Percentiles rank a stretch among this genome's conserved stretches.
phyloP scores from a whole-genome alignment of 768 basidiomycete species.

The Boletus subparvulus region DNA sequence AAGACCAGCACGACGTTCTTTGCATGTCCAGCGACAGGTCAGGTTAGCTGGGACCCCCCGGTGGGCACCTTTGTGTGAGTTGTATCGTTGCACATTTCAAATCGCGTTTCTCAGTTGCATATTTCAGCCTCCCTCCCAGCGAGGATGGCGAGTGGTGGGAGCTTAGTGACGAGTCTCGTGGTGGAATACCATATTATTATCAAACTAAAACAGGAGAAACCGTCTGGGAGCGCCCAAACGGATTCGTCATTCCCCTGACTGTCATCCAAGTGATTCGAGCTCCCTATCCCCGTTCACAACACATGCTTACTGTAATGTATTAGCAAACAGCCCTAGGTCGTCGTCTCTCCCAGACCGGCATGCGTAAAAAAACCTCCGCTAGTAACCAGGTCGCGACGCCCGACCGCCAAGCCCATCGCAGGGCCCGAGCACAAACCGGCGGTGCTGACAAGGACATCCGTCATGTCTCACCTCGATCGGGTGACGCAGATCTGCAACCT shows the following conservation, averaged over 20 bases:
- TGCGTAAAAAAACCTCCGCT: slow-evolving; percentile 22
- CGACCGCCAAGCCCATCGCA: slow-evolving; percentile 36
- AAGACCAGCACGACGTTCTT: slow-evolving; percentile 74
- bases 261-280: slow-evolving; percentile 70
- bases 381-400: slow-evolving; percentile 16
- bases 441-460: slow-evolving; percentile 34
- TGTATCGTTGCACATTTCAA: slow-evolving; percentile 14
- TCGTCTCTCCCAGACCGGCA: slow-evolving; percentile 59
- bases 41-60: slow-evolving; percentile 93
- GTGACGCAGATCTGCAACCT: slow-evolving; percentile 23
- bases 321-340: slow-evolving; percentile 75
- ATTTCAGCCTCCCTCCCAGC: slow-evolving; percentile 71
- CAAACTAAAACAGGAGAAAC: slow-evolving; percentile 91
- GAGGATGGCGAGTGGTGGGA: slow-evolving; percentile 97
- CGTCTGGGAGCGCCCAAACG: slow-evolving; percentile 87
- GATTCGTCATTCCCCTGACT: slow-evolving; percentile 88
- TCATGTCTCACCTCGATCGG: slow-evolving; percentile 31
- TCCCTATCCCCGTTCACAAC: neutral
- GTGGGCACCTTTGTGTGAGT: slow-evolving; percentile 84
- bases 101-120: slow-evolving; percentile 14
- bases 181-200: slow-evolving; percentile 89
- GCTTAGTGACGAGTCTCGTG: slow-evolving; percentile 77
- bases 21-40: slow-evolving; percentile 89
- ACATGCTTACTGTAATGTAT: slow-evolving; percentile 5
- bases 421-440: slow-evolving; percentile 38